Evolutionary conservation across 2,329 filamentous ascomycete genomes (phyloP), one percentile per base, ranked within the genome.

Genomic region (Aspergillus fructus): DNA sequence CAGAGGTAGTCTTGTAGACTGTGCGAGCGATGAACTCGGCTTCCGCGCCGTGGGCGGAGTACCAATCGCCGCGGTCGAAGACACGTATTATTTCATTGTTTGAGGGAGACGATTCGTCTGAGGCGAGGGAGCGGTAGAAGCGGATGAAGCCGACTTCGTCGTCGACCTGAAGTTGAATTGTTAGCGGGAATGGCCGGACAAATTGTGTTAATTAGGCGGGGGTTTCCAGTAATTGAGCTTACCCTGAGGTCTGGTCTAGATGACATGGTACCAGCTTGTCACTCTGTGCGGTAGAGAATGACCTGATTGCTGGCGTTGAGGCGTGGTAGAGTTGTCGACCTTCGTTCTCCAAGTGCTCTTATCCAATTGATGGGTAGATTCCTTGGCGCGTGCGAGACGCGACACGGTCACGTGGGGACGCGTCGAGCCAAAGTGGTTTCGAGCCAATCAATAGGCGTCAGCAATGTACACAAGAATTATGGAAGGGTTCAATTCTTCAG

Each of bases 1-100:
- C 94, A 0, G 94, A 96, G 2, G 93, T 97, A 4, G 94, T 97
- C 78, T 96, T 96, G 83, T 99, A 99, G 59, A 97, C 89, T n/a
- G 93, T 78, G 19, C 76, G 73, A 23, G 78, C 77, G 53, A 80
- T 79, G 61, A 78, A 79, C 46, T 79, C 76, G 27, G 78, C 78
- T 68, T 79, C 77, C 27, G 68, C 62, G 11, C 74, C 78, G 59
- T 80, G 78, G 6, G 78, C 90, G 5, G 93, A 96, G 74, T 97
- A 97, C 84, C 88, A 99, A 71, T 99, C 94, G 37, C 90, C 89
- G 63, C 94, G 87, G 69, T 97, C 93, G 71, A 97, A 97, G 59
- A 99, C 89, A 53, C 94, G 88, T 53, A 99, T 83, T 0, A 91
- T 93, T 39, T 76, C 74, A 64, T 71, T 67, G 41, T 55, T 55